phyloP scores from a whole-genome alignment of 345 rosid genomes.

The Brassica rapa region DNA sequence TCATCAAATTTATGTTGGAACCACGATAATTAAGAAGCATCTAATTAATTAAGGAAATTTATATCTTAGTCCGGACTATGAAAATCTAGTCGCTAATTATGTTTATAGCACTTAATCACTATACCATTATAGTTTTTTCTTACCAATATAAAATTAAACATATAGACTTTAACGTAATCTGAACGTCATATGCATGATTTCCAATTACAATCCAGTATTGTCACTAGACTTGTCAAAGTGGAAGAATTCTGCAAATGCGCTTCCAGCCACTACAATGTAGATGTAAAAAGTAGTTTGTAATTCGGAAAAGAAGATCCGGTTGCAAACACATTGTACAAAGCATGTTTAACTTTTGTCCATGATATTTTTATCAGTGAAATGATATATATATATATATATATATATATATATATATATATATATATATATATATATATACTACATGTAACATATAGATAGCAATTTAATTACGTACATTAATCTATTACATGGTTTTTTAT shows the following conservation, averaged over 20 bases:
- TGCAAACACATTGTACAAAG: neutral
- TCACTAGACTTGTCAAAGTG: neutral
- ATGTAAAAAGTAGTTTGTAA: neutral
- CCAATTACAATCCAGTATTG: neutral
- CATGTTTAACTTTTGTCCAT: neutral
- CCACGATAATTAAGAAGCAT: neutral
- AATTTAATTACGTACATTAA: neutral
- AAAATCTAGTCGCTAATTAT: neutral
- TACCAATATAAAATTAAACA: neutral
- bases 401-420: no score
- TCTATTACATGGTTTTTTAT: neutral
- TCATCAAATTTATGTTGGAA: slow-evolving; percentile 22
- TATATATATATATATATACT: neutral
- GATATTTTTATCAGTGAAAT: neutral
- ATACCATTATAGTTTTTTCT: neutral
- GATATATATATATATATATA: no score
- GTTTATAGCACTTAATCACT: neutral
- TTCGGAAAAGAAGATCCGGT: neutral
- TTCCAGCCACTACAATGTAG: neutral
- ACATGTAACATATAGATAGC: neutral
- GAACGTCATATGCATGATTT: neutral
- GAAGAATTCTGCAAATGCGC: neutral
- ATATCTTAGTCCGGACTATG: neutral
- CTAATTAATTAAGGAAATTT: neutral
- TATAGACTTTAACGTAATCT: neutral